Evolutionary conservation across 192 early-diverging fungal genomes (phyloP), one percentile per base, ranked within the genome.

Genomic region (Gigaspora rosea): DNA sequence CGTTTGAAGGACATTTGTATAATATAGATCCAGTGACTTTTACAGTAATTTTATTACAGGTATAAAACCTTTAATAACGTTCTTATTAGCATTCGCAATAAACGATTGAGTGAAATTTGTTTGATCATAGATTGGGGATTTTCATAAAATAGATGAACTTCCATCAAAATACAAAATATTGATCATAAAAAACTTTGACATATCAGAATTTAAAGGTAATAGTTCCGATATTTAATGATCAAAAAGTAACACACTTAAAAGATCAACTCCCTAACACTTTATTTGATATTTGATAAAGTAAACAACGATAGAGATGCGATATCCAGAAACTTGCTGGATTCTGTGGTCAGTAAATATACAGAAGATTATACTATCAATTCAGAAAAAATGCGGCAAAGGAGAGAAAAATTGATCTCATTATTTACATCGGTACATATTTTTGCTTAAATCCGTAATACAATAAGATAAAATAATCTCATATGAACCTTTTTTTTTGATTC

Each of bases 21-120:
- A 83, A 63, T 41, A 69, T 83, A 49, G 82, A 83, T 66, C 82
- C 82, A 46, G 77, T 80, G 5, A 80, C 82, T 54, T 49, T 22
- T 15, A 80, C 82, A 1, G 33, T 73, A 11, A 64, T 83, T 36
- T 63, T 83, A 48, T 56, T 83, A 6, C 41, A 64, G 63, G 46
- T 46, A 48, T 22, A 35, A 27, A 59, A 35, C 50, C 16, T 27
- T 22, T 27, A 27, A 27, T 27, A 27, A 27, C 27, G 27, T 27
- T 27, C 27, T 27, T 27, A 27, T 27, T 27, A 27, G 27, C 27
- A 27, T 27, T 27, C 27, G 27, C 27, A 27, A 27, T 27, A 27
- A 27, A 27, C 27, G 27, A 1, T 27, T 27, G 27, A 27, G 27
- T 27, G 27, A 27, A 27, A 27, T 27, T 27, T 27, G 27, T 27